Base-by-base conservation (phyloP, 2,329 filamentous ascomycete genomes). In the Passalora sequoiae region DNA sequence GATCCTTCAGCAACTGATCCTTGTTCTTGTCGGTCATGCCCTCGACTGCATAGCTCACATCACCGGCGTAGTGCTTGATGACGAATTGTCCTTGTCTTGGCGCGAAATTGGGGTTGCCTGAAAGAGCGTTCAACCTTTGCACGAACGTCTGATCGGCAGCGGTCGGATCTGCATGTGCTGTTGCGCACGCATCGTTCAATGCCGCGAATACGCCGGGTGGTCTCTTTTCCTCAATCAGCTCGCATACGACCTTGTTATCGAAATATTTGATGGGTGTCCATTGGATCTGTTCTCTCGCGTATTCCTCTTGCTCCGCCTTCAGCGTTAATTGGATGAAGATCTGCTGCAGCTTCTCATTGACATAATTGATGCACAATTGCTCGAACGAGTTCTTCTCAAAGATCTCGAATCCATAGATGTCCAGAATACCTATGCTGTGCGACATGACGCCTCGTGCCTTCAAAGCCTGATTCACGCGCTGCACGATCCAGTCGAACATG, bases 11-110 rank as follows among this genome's bases (percentile, higher is more conserved):
- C 32, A 98, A 75, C 67, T 94, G 88, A 62, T 98, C 92, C 74
- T 97, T 98, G 74, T 97, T 98, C 77, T 98, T 98, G 67, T 98
- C 92, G 1, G 92, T 98, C 73, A 98, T 98, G 47, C 92, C 92
- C 44, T 94, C 87, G 3, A 97, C 84, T 1, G 86, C 86, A 66
- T 98, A 98, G 54, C 81, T 83, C 55, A 98, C 92, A 67, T 98
- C 92, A 67, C 92, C 92, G 45, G 92, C 92, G 64, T 98, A 98
- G 69, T 98, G 92, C 73, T 96, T 97, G 69, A 98, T 86, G 61
- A 98, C 92, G 67, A 98, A 98, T 65, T 87, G 92, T 39, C 91
- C 91, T 68, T 97, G 91, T 29, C 92, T 80, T 51, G 86, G 86
- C 45, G 89, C 87, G 58, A 98, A 84, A 64, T 98, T 92, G 20